phyloP scores from a whole-genome alignment of 805 yeast genomes.

The Saitoella complicata region DNA sequence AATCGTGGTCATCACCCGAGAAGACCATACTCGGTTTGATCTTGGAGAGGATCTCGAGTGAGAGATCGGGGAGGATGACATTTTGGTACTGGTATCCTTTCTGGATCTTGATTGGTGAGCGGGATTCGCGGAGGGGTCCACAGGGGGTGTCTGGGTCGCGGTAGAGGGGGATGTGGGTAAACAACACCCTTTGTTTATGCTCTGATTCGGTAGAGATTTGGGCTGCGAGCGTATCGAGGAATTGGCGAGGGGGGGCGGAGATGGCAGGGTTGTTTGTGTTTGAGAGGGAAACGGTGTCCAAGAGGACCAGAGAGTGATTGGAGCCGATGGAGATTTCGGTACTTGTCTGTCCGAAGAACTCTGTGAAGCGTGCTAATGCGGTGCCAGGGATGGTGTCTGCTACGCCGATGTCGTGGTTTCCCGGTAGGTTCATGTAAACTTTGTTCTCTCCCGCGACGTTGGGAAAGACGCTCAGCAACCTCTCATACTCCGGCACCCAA shows the following conservation, averaged over 20 bases:
- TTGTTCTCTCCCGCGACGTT: slow-evolving; percentile 23
- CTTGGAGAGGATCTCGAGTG: slow-evolving; percentile 40
- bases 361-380: slow-evolving; percentile 45
- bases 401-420: slow-evolving; percentile 95
- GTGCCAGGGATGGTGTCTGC: slow-evolving; percentile 50
- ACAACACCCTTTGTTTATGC: slow-evolving; percentile 31
- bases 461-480: slow-evolving; percentile 57
- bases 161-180: slow-evolving; percentile 79
- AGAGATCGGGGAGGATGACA: slow-evolving; percentile 46
- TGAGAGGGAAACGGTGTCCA: slow-evolving; percentile 75
- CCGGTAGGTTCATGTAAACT: slow-evolving; percentile 42
- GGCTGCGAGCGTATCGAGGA: slow-evolving; percentile 29
- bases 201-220: slow-evolving; percentile 7
- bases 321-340: slow-evolving; percentile 37
- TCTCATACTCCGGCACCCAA: slow-evolving; percentile 53
- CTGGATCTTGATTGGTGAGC: slow-evolving; percentile 45
- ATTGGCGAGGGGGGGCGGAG: slow-evolving; percentile 31
- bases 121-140: slow-evolving; percentile 63
- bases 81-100: slow-evolving; percentile 83
- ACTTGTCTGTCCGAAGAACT: slow-evolving; percentile 57
- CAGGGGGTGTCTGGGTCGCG: slow-evolving; percentile 48
- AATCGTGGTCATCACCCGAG: slow-evolving; percentile 96
- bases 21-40: slow-evolving; percentile 56
- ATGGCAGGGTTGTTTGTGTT: slow-evolving; percentile 34
- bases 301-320: slow-evolving; percentile 56